Percentiles rank a stretch among this genome's conserved stretches.
Evolutionary conservation across 2,329 filamentous ascomycete genomes (phyloP).

Genomic region (Ophiostoma perfectum): DNA sequence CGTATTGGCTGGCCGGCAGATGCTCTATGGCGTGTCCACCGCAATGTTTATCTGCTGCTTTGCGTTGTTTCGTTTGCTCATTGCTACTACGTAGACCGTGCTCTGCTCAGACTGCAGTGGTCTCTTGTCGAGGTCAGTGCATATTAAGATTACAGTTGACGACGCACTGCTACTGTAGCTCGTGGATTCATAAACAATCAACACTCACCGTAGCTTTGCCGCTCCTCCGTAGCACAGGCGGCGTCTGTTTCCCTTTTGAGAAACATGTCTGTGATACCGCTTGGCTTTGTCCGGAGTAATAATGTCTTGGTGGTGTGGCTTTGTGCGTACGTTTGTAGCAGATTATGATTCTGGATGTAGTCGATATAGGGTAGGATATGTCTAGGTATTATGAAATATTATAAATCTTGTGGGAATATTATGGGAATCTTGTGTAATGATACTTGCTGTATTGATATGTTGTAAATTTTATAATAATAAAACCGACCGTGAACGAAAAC

Average conservation of each 20-base stretch:
- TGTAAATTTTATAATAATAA: too few relatives aligned
- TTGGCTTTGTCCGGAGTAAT: not conserved
- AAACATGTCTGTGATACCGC: not conserved
- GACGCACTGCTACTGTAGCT: constrained; percentile 11
- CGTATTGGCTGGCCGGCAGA: not conserved
- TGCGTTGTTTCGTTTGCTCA: not conserved
- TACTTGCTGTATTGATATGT: too few relatives aligned
- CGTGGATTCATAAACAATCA: not conserved
- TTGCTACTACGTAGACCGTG: not conserved
- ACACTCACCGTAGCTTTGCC: too few relatives aligned
- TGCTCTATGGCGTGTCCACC: too few relatives aligned
- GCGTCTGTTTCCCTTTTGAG: not conserved
- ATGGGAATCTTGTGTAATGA: too few relatives aligned
- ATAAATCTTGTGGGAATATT: not conserved
- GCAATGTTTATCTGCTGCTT: not conserved
- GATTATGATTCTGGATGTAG: not conserved
- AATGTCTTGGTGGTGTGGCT: not conserved
- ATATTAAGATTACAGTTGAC: constrained; percentile 4
- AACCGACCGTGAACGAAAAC: too few relatives aligned
- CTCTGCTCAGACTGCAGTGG: not conserved
- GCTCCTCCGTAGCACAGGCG: not conserved
- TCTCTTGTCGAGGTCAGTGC: not conserved
- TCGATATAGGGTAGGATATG: not conserved
- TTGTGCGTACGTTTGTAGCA: not conserved
- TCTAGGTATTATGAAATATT: not conserved